A percentile compares a stretch with the other conserved stretches of the same genome.
Conservation (phyloP, 257 asterid genomes). For the Capsicum rhomboideum region DNA sequence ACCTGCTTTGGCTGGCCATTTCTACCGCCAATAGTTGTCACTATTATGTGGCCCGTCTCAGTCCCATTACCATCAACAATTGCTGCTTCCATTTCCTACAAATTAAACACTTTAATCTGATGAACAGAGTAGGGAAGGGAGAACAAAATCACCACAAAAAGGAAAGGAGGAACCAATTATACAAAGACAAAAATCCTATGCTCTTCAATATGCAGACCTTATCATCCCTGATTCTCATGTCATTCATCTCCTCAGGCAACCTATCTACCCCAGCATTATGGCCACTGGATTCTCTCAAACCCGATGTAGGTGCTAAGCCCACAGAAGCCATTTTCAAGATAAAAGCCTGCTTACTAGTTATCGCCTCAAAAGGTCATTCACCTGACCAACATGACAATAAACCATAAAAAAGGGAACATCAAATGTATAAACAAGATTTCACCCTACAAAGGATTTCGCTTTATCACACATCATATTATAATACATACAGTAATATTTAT, state of each 20-base stretch:
- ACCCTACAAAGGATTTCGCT: background rate
- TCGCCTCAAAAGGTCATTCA: conserved; percentile 45
- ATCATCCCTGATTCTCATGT: conserved; percentile 72
- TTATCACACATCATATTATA: background rate
- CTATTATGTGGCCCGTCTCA: conserved; percentile 95
- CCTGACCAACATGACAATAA: conserved; percentile 25
- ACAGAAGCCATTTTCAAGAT: conserved; percentile 60
- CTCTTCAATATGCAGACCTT: conserved; percentile 24
- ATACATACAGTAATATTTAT: background rate
- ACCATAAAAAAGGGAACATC: background rate
- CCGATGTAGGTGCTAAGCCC: conserved; percentile 54
- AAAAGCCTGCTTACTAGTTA: conserved; percentile 18
- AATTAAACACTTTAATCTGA: background rate
- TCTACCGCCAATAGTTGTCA: conserved; percentile 82
- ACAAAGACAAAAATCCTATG: background rate
- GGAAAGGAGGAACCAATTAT: background rate
- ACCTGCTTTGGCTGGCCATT: conserved; percentile 97
- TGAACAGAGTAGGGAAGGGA: background rate
- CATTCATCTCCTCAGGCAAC: conserved; percentile 70
- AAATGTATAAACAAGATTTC: background rate
- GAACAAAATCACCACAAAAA: background rate
- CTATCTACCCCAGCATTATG: conserved; percentile 51
- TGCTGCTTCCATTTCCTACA: conserved; percentile 75
- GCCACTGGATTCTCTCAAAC: conserved; percentile 46
- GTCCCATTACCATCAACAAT: conserved; percentile 88